Evolutionary conservation across 306 rosid species (phyloP).

Genomic region (Alnus rubra): DNA sequence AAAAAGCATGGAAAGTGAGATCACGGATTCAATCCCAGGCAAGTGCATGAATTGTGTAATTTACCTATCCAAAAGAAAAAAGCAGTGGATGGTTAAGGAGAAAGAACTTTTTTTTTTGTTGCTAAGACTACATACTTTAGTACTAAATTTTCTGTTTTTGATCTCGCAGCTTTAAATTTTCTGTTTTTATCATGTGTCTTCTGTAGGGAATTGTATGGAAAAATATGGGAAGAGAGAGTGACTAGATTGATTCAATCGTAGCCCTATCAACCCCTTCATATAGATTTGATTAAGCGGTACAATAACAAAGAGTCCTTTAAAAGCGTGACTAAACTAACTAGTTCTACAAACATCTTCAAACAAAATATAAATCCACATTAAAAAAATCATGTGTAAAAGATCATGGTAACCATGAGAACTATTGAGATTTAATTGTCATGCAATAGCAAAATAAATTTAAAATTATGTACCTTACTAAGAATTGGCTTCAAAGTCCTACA

Average conservation of each 20-base stretch:
- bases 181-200: not conserved
- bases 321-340: not conserved
- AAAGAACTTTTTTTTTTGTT: too few species aligned
- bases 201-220: too few species aligned
- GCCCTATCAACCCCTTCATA: too few species aligned
- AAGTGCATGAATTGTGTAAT: not conserved
- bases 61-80: not conserved
- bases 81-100: not conserved
- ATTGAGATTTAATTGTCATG: slow-evolving; percentile 19
- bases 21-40: not conserved
- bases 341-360: not conserved
- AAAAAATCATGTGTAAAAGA: slow-evolving; percentile 21
- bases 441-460: slow-evolving; percentile 2
- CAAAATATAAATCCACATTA: not conserved
- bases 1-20: not conserved
- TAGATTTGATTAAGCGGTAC: too few species aligned
- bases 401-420: not conserved
- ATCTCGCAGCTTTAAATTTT: too few species aligned
- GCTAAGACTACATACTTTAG: too few species aligned
- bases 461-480: slow-evolving; percentile 71
- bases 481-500: slow-evolving; percentile 96
- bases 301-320: too few species aligned
- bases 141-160: too few species aligned
- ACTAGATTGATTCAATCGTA: too few species aligned
- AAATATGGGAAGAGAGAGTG: too few species aligned